phyloP scores from a whole-genome alignment of 805 yeast species.

The Saturnispora dispora region DNA sequence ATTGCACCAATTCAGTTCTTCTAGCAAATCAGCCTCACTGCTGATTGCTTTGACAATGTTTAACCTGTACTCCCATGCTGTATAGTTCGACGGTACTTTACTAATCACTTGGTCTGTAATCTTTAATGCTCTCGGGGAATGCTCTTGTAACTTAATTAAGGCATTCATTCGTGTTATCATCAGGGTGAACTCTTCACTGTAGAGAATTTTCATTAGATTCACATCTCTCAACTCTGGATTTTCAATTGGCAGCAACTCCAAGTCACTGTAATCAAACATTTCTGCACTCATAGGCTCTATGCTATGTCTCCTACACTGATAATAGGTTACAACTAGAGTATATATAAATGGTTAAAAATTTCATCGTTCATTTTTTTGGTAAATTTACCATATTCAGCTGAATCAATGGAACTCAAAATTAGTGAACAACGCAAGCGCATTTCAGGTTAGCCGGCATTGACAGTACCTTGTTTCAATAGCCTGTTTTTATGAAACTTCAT shows the following conservation, averaged over 20 bases:
- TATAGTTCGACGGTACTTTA: slow-evolving; percentile 80
- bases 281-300: not conserved
- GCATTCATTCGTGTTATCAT: slow-evolving; percentile 56
- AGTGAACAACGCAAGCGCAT: not conserved
- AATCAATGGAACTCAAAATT: not conserved
- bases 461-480: too few species aligned
- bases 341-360: not conserved
- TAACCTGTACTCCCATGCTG: slow-evolving; percentile 73
- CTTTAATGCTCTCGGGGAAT: slow-evolving; percentile 60
- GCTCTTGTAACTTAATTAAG: slow-evolving; percentile 49
- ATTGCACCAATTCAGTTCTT: slow-evolving; percentile 76
- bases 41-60: slow-evolving; percentile 37
- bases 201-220: slow-evolving; percentile 51
- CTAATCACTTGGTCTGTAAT: slow-evolving; percentile 57
- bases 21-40: slow-evolving; percentile 24
- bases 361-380: not conserved
- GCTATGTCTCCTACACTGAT: not conserved
- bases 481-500: too few species aligned
- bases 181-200: slow-evolving; percentile 60
- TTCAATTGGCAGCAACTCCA: slow-evolving; percentile 11
- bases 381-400: not conserved
- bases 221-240: slow-evolving; percentile 11
- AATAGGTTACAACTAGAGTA: not conserved
- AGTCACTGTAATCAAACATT: slow-evolving; percentile 10
- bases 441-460: not conserved